Evolutionary conservation across 768 basidiomycete species (phyloP).

Genomic region (Atractiella rhizophila): DNA sequence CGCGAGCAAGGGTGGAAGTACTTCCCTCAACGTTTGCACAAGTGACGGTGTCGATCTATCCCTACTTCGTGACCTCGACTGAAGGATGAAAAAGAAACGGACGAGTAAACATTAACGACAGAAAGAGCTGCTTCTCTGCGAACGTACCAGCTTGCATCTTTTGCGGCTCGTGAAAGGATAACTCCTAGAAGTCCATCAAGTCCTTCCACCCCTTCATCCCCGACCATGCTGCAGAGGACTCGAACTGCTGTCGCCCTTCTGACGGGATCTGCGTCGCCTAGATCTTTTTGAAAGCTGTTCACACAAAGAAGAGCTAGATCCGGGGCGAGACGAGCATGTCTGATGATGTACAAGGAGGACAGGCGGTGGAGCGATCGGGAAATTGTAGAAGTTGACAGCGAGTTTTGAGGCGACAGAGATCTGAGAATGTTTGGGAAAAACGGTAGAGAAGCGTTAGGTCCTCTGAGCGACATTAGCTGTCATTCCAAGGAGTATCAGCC

Average conservation of each 20-base stretch:
- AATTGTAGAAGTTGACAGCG: slow-evolving; percentile 71
- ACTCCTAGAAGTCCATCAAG: slow-evolving; percentile 62
- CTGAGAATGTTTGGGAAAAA: not conserved
- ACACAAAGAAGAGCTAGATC: slow-evolving; percentile 86
- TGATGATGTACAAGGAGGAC: slow-evolving; percentile 74
- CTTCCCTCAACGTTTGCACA: too few relatives aligned
- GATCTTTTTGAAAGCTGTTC: slow-evolving; percentile 94
- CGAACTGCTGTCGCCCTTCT: slow-evolving; percentile 90
- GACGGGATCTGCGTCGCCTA: slow-evolving; percentile 69
- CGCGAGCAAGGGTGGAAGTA: slow-evolving; percentile 25
- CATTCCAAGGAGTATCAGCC: not conserved
- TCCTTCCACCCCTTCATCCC: slow-evolving; percentile 64
- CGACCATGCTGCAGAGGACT: slow-evolving; percentile 75
- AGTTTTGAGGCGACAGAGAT: not conserved
- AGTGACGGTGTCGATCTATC: too few relatives aligned
- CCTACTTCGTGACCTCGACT: too few relatives aligned
- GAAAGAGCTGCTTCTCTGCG: slow-evolving; percentile 77
- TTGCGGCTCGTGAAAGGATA: slow-evolving; percentile 73
- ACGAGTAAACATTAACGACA: slow-evolving; percentile 24
- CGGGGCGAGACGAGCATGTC: slow-evolving; percentile 77
- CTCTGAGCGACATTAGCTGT: not conserved
- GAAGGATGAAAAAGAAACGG: not conserved
- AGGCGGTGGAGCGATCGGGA: slow-evolving; percentile 91
- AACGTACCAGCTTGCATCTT: slow-evolving; percentile 81
- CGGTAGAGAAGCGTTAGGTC: not conserved